phyloP scores from a whole-genome alignment of 371 early-diverging fungal species.

The Rhizomucor miehei region DNA sequence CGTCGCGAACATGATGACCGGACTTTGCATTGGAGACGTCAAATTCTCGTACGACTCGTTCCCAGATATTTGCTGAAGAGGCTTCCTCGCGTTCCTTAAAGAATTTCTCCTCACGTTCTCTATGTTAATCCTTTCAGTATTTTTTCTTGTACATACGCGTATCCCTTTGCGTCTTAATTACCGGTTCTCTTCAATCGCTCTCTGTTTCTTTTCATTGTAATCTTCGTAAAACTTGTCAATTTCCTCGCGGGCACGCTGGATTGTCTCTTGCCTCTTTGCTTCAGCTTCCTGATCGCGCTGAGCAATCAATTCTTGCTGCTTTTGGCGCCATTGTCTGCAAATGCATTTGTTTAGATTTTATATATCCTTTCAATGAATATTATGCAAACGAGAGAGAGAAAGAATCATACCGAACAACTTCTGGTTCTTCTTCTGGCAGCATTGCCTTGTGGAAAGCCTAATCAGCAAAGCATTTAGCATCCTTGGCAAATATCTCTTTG shows the following conservation, averaged over 20 bases:
- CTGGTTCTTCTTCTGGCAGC: constrained; percentile 56
- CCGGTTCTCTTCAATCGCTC: constrained; percentile 77
- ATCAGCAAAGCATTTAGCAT: background rate
- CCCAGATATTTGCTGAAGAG: constrained; percentile 70
- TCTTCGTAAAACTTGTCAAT: constrained; percentile 94
- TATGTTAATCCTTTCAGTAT: constrained; percentile 11
- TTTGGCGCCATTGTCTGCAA: constrained; percentile 78
- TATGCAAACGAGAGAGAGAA: too few relatives aligned
- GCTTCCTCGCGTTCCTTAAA: constrained; percentile 60
- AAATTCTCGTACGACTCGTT: constrained; percentile 68
- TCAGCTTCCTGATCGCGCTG: constrained; percentile 75
- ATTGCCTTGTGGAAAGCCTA: constrained; percentile 50
- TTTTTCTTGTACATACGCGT: too few relatives aligned
- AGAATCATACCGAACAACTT: constrained; percentile 48
- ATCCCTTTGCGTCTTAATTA: constrained; percentile 14
- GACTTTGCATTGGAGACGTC: constrained; percentile 54
- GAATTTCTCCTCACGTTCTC: constrained; percentile 52
- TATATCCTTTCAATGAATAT: constrained; percentile 1
- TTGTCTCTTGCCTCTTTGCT: constrained; percentile 66
- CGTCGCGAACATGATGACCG: constrained; percentile 50
- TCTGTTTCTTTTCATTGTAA: constrained; percentile 88
- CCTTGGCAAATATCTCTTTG: background rate
- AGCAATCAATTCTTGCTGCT: constrained; percentile 68
- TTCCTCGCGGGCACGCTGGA: constrained; percentile 73
- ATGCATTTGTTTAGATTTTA: background rate